These are phyloP conservation scores for Tuber brumale DNA, from an alignment of 495 filamentous ascomycete genomes.

Conservation along the genomic window DNA sequence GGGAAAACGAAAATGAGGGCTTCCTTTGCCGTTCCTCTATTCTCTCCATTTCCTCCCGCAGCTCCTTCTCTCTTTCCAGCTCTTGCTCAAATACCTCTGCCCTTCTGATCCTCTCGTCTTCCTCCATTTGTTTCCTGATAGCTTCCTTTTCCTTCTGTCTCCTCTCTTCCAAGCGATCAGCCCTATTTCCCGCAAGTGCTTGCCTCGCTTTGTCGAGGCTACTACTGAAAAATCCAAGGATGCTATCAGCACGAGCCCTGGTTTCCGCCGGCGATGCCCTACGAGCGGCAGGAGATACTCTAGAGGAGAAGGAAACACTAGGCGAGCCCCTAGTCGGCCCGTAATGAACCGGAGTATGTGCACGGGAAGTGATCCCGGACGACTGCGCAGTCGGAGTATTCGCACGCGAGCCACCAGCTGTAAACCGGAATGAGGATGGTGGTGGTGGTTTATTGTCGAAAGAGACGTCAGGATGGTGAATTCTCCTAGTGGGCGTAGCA, in stretches of 20 bases:
- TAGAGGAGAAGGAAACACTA: constrained; percentile 17
- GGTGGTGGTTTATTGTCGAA: constrained; percentile 24
- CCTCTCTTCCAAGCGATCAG: constrained; percentile 24
- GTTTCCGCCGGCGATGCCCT: constrained; percentile 7
- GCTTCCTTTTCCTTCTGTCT: constrained; percentile 26
- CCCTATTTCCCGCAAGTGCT: constrained; percentile 31
- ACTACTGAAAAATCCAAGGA: constrained; percentile 18
- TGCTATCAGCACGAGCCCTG: constrained; percentile 20
- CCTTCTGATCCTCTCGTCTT: constrained; percentile 33
- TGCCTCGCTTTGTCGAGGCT: constrained; percentile 22
- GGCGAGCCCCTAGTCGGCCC: constrained; percentile 7
- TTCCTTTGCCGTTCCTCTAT: constrained; percentile 26
- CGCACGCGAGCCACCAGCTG: constrained; percentile 7
- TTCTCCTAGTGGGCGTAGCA: constrained; percentile 14
- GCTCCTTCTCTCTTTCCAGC: constrained; percentile 37
- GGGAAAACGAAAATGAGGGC: not conserved
- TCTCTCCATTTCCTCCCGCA: not conserved
- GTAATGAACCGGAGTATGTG: constrained; percentile 8
- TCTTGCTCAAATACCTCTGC: constrained; percentile 35
- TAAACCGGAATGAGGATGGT: constrained; percentile 19
- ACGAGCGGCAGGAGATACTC: constrained; percentile 7
- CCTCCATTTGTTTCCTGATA: constrained; percentile 29
- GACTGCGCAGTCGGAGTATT: constrained; percentile 5
- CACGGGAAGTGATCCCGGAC: not conserved
- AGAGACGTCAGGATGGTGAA: constrained; percentile 22